Conservation (phyloP, 2,329 filamentous ascomycete species). For the Zymoseptoria tritici region DNA sequence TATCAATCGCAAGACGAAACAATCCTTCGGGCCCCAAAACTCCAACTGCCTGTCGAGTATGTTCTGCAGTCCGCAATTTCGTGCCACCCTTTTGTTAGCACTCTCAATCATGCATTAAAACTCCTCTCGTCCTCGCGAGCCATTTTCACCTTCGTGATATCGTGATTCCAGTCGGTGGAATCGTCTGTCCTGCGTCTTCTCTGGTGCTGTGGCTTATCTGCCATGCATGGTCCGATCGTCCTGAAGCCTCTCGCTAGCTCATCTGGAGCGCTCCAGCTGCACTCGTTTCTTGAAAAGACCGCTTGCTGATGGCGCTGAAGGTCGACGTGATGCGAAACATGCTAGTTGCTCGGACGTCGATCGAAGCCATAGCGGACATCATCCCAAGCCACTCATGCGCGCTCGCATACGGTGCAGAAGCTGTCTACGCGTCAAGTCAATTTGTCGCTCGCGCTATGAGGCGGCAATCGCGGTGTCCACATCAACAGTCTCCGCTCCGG, state of each 20-base stretch:
- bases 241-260: neutral
- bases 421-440: neutral
- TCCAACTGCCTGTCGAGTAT: neutral
- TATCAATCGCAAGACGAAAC: neutral
- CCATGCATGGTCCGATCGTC: neutral
- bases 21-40: neutral
- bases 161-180: no score
- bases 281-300: neutral
- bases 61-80: neutral
- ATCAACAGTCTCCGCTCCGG: neutral
- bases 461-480: neutral
- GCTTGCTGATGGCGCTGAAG: neutral
- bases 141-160: neutral
- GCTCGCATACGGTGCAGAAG: neutral
- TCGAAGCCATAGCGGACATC: no score
- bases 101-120: neutral
- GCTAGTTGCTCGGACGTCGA: neutral
- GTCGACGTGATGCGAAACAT: neutral
- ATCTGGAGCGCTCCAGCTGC: neutral
- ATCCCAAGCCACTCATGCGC: neutral
- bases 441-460: neutral
- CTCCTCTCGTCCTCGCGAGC: neutral
- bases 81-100: neutral
- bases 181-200: neutral
- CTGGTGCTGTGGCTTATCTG: neutral